phyloP scores from a whole-genome alignment of 177 flowering plant species.

The Vitis hybrid region DNA sequence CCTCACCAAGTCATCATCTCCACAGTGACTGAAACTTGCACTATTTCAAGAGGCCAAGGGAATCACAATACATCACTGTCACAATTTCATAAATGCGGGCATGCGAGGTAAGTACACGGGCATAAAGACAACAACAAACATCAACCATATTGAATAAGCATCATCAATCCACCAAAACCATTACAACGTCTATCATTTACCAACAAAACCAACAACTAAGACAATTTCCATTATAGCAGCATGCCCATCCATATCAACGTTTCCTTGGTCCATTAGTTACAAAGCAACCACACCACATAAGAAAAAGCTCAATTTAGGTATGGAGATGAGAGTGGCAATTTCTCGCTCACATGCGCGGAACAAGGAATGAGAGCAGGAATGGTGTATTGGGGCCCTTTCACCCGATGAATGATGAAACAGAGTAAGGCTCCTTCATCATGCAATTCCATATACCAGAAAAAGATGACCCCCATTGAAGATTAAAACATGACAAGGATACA shows the following conservation, averaged over 20 bases:
- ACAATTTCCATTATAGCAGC: not conserved
- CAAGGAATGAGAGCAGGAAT: too few species aligned
- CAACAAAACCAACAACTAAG: not conserved
- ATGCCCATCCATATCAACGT: not conserved
- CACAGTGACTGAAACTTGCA: not conserved
- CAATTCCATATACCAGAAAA: slow-evolving; percentile 12
- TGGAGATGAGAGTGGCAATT: too few species aligned
- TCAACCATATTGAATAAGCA: slow-evolving; percentile 14
- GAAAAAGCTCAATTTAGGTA: too few species aligned
- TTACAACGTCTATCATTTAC: not conserved
- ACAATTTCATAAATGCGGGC: slow-evolving; percentile 24
- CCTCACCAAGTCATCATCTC: slow-evolving; percentile 1
- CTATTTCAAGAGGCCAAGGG: not conserved
- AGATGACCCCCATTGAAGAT: slow-evolving; percentile 4
- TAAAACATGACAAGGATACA: slow-evolving; percentile 15
- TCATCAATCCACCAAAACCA: slow-evolving; percentile 3
- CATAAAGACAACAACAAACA: slow-evolving; percentile 19
- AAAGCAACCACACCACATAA: too few species aligned
- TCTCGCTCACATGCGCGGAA: too few species aligned
- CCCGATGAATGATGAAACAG: slow-evolving; percentile 12
- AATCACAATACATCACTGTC: slow-evolving; percentile 14
- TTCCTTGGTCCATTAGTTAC: too few species aligned
- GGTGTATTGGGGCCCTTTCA: not conserved
- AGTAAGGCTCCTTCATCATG: slow-evolving; percentile 9
- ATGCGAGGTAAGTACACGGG: slow-evolving; percentile 22